Evolutionary conservation across 2,329 filamentous ascomycete species (phyloP).

Genomic region (Talaromyces sp.): DNA sequence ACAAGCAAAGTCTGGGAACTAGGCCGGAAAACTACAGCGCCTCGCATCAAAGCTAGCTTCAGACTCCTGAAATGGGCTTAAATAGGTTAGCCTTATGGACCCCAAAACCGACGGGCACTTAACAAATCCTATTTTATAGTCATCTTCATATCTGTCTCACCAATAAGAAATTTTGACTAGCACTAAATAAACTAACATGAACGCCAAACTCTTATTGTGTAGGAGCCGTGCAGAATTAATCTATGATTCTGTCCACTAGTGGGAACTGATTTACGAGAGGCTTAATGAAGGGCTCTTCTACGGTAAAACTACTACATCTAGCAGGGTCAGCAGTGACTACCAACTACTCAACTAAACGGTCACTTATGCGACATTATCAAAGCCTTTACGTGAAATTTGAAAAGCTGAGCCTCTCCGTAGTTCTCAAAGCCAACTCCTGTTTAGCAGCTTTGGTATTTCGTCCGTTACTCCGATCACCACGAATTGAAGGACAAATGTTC

Average conservation of each 20-base stretch:
- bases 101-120: neutral
- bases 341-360: no score
- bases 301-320: neutral
- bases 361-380: neutral
- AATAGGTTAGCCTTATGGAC: neutral
- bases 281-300: neutral
- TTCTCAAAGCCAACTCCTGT: neutral
- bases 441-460: neutral
- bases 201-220: neutral
- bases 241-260: neutral
- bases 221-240: neutral
- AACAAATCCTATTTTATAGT: neutral
- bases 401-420: neutral
- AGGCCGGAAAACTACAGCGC: neutral
- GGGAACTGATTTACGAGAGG: neutral
- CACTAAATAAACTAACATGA: neutral
- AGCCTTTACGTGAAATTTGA: neutral
- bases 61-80: neutral
- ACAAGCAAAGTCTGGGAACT: neutral
- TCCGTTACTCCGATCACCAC: neutral
- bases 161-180: neutral
- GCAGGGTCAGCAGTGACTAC: neutral
- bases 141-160: neutral
- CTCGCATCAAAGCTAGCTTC: neutral
- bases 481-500: neutral